These are phyloP conservation scores for Lentinula sp. DNA, from an alignment of 768 basidiomycete species.

Conservation along the genomic window DNA sequence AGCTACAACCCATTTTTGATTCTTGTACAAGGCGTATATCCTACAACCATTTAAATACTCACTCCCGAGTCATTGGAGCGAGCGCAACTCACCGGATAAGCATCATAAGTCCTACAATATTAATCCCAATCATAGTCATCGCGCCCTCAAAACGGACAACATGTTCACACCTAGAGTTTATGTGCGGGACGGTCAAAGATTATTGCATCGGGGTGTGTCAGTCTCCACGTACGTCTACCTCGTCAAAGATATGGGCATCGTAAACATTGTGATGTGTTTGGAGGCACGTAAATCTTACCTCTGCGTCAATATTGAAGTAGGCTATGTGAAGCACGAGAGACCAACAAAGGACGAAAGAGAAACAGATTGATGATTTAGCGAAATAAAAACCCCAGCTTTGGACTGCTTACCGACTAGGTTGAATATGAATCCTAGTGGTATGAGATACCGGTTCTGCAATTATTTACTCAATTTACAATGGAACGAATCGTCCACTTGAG, in stretches of 20 bases:
- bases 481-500: no score
- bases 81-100: background rate
- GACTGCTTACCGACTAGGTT: background rate
- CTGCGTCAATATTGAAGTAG: background rate
- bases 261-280: background rate
- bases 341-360: background rate
- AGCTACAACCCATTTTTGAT: background rate
- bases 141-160: conserved; percentile 3
- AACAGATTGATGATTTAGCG: background rate
- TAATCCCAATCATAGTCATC: conserved; percentile 1
- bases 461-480: background rate
- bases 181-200: background rate
- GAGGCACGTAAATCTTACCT: background rate
- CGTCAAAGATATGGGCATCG: background rate
- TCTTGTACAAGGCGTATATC: background rate
- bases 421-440: background rate
- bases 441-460: background rate
- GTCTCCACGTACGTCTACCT: background rate
- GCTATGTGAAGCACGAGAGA: background rate
- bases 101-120: conserved; percentile 3
- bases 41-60: background rate
- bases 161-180: background rate
- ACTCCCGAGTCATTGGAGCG: no score
- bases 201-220: background rate
- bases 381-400: background rate